Percentiles rank a stretch among this genome's conserved stretches.
These are phyloP conservation scores for Pluteus cervinus DNA, from an alignment of 768 basidiomycete genomes.

Conservation along the genomic window DNA sequence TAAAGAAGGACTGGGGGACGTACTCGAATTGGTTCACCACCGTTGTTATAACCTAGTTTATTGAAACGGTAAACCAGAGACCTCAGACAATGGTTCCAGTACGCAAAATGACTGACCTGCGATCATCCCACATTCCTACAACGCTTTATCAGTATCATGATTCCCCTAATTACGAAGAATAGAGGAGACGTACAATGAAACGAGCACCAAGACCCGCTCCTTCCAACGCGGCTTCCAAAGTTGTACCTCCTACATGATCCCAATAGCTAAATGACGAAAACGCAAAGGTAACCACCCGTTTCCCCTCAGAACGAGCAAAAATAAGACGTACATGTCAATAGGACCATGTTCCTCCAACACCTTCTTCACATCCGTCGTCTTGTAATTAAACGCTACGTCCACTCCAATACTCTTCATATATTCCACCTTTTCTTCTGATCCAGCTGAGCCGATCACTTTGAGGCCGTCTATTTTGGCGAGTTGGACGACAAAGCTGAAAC, in stretches of 20 bases:
- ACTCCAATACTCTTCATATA: conserved; percentile 46
- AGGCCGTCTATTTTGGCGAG: conserved; percentile 31
- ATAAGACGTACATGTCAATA: conserved; percentile 37
- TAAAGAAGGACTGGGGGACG: conserved; percentile 5
- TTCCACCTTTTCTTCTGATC: conserved; percentile 54
- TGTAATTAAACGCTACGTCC: conserved; percentile 63
- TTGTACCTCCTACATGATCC: conserved; percentile 46
- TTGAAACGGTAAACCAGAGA: background rate
- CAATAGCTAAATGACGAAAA: conserved; percentile 11
- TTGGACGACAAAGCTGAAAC: conserved; percentile 25
- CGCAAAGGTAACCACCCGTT: background rate
- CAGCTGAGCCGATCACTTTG: conserved; percentile 59
- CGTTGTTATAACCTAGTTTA: conserved; percentile 8
- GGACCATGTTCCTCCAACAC: conserved; percentile 46
- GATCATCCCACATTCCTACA: conserved; percentile 6
- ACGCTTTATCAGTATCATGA: background rate
- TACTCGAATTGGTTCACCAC: conserved; percentile 5
- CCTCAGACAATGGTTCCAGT: background rate
- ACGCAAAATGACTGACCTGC: background rate
- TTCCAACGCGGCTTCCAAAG: conserved; percentile 24
- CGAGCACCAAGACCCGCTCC: conserved; percentile 32
- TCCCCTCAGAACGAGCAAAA: background rate
- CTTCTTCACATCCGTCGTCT: conserved; percentile 38
- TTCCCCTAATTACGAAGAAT: background rate
- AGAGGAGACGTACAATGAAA: conserved; percentile 28